Conservation (phyloP, 495 filamentous ascomycete species). For the Cercophora newfieldiana region DNA sequence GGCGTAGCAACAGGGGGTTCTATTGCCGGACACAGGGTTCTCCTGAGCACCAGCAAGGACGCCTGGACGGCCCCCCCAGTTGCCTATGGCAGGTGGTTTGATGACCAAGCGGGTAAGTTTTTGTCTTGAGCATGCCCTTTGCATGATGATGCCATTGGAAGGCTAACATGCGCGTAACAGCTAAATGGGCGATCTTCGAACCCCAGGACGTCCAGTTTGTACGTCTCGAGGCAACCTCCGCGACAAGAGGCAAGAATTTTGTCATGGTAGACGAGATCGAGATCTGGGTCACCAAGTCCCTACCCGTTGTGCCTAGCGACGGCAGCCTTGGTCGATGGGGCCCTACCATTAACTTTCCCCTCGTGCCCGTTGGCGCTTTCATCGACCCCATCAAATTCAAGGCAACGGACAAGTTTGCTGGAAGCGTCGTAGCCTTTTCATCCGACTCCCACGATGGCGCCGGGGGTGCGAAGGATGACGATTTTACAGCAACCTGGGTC, state of each 20-base stretch:
- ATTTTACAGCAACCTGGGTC: not conserved
- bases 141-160: no score
- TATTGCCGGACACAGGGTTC: no score
- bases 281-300: not conserved
- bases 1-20: no score
- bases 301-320: not conserved
- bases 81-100: no score
- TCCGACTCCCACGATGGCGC: not conserved
- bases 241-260: not conserved
- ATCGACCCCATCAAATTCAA: not conserved
- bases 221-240: not conserved
- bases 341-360: not conserved
- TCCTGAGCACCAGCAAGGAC: no score
- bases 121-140: no score
- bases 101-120: no score
- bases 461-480: not conserved
- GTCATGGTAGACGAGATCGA: not conserved
- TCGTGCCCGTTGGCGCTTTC: not conserved
- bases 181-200: not conserved
- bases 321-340: constrained; percentile 1
- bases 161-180: no score
- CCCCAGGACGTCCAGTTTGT: not conserved
- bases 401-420: not conserved
- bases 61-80: no score
- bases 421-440: not conserved